Percentiles rank a stretch among this genome's conserved stretches.
phyloP scores from a whole-genome alignment of 768 basidiomycete genomes.

The Tremella fuciformis region DNA sequence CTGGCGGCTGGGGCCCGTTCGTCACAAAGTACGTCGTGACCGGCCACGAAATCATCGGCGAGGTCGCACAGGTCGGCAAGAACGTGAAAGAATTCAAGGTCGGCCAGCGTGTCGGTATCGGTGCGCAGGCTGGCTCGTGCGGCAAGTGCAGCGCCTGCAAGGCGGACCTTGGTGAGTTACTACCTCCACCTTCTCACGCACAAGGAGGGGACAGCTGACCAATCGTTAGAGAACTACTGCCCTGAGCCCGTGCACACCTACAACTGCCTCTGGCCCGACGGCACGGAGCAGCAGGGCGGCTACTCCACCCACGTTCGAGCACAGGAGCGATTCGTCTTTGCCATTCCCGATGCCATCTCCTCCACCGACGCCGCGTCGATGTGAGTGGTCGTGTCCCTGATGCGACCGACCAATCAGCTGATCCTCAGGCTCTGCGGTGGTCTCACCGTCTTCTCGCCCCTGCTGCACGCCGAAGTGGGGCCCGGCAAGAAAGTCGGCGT shows the following conservation, averaged over 20 bases:
- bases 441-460: slow-evolving; percentile 64
- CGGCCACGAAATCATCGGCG: slow-evolving; percentile 51
- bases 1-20: slow-evolving; percentile 51
- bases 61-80: slow-evolving; percentile 47
- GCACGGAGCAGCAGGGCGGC: slow-evolving; percentile 54
- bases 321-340: slow-evolving; percentile 59
- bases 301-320: slow-evolving; percentile 58
- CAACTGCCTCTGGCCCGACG: slow-evolving; percentile 49
- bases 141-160: slow-evolving; percentile 58
- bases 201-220: neutral
- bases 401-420: neutral
- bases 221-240: slow-evolving; percentile 42
- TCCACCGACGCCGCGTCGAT: slow-evolving; percentile 63
- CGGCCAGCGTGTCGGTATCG: slow-evolving; percentile 62
- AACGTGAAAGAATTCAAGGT: slow-evolving; percentile 51
- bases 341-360: slow-evolving; percentile 60
- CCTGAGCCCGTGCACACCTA: slow-evolving; percentile 44
- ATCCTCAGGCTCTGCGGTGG: slow-evolving; percentile 59
- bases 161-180: slow-evolving; percentile 54
- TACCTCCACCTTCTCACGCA: neutral
- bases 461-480: slow-evolving; percentile 59
- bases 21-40: slow-evolving; percentile 47
- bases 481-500: slow-evolving; percentile 67
- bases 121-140: slow-evolving; percentile 60
- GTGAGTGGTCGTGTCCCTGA: slow-evolving; percentile 33